Conservation (phyloP, 768 basidiomycete species). For the Solioccasus polychromus region DNA sequence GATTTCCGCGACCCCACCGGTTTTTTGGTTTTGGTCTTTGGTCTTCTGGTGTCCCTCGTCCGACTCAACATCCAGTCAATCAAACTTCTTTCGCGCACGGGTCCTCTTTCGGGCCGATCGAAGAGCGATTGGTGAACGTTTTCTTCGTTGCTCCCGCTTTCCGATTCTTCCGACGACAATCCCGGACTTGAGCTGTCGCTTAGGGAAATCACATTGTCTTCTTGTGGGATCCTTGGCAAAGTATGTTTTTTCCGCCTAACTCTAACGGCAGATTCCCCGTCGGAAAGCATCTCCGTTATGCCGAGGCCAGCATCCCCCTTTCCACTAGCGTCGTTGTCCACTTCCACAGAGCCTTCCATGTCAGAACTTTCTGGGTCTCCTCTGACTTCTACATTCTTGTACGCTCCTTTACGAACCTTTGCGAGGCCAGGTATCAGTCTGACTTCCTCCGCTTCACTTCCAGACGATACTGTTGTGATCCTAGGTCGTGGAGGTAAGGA, state of each 20-base stretch:
- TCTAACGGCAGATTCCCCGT: conserved; percentile 14
- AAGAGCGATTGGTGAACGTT: conserved; percentile 35
- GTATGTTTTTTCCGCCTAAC: conserved; percentile 21
- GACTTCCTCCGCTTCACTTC: conserved; percentile 35
- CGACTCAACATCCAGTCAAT: conserved; percentile 70
- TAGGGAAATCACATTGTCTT: conserved; percentile 22
- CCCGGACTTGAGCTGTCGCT: conserved; percentile 12
- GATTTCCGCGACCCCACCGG: conserved; percentile 11
- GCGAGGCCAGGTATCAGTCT: conserved; percentile 53
- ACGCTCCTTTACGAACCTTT: conserved; percentile 36
- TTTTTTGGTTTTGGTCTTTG: conserved; percentile 15
- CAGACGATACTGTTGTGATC: conserved; percentile 11
- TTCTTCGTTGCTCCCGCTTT: conserved; percentile 23
- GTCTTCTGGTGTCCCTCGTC: conserved; percentile 25
- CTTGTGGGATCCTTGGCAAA: background rate
- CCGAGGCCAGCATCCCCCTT: background rate
- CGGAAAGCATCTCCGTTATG: conserved; percentile 10
- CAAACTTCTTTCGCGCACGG: conserved; percentile 42
- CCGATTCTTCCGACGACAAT: conserved; percentile 15
- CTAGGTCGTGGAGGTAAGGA: conserved; percentile 9
- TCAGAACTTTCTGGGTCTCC: conserved; percentile 67
- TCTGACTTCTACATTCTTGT: conserved; percentile 42
- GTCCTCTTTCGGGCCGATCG: conserved; percentile 20
- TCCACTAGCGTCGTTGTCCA: background rate
- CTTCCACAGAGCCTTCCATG: conserved; percentile 15